These are phyloP conservation scores for Piedraia hortae DNA, from an alignment of 2,329 filamentous ascomycete genomes.

Conservation along the genomic window DNA sequence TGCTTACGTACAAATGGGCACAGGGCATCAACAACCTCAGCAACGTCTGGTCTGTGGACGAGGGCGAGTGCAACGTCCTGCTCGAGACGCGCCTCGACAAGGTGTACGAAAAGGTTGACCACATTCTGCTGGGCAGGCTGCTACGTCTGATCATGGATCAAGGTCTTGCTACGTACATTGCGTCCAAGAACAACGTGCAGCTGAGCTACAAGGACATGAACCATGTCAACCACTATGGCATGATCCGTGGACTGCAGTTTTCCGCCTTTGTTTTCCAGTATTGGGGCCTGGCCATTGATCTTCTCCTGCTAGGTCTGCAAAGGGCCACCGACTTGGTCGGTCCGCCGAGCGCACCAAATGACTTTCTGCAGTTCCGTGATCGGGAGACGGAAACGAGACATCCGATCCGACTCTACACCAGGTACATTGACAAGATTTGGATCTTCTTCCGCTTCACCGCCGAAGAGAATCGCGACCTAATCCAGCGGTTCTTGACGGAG, in stretches of 20 bases:
- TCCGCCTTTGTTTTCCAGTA: slow-evolving; percentile 98
- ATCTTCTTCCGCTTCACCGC: slow-evolving; percentile 84
- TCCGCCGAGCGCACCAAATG: slow-evolving; percentile 76
- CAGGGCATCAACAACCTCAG: slow-evolving; percentile 97
- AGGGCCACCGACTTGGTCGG: slow-evolving; percentile 95
- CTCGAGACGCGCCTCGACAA: slow-evolving; percentile 97
- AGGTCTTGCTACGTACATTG: slow-evolving; percentile 96
- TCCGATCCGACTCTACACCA: slow-evolving; percentile 87
- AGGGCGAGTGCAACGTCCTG: slow-evolving; percentile 95
- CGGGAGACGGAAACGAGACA: slow-evolving; percentile 76
- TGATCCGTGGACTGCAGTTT: slow-evolving; percentile 94
- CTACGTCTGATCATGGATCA: slow-evolving; percentile 95
- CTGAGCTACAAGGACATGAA: slow-evolving; percentile 99
- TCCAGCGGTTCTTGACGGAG: slow-evolving; percentile 91
- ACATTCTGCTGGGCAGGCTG: slow-evolving; percentile 80
- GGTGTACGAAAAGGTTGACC: slow-evolving; percentile 96
- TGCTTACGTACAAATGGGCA: slow-evolving; percentile 94
- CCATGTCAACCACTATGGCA: slow-evolving; percentile 92
- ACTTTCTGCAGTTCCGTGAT: slow-evolving; percentile 92
- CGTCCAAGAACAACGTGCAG: slow-evolving; percentile 96
- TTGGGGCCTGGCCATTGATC: slow-evolving; percentile 84
- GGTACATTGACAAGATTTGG: slow-evolving; percentile 97
- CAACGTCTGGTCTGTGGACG: slow-evolving; percentile 76
- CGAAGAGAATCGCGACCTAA: slow-evolving; percentile 82
- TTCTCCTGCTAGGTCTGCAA: slow-evolving; percentile 73